A percentile compares a stretch with the other conserved stretches of the same genome.
phyloP scores from a whole-genome alignment of 306 rosid genomes.

The Malus fusca region DNA sequence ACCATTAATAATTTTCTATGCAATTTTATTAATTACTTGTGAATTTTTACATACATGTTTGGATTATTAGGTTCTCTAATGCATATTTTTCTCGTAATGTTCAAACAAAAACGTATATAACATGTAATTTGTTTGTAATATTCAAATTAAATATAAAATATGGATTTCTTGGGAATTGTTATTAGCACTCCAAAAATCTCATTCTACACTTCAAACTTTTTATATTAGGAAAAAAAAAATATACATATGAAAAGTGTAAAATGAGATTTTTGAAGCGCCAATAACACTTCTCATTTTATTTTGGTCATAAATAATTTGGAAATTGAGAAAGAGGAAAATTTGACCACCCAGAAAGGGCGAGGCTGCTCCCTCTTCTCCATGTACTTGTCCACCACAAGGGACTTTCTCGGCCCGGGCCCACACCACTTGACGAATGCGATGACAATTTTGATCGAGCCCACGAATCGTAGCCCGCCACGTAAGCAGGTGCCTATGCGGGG shows the following conservation, averaged over 20 bases:
- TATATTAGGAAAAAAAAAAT: no score
- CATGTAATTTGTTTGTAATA: no score
- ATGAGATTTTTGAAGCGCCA: no score
- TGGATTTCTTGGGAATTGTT: not conserved
- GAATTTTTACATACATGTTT: no score
- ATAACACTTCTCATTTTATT: not conserved
- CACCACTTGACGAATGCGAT: constrained; percentile 4
- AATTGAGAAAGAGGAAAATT: not conserved
- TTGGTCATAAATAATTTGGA: not conserved
- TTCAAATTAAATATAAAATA: not conserved
- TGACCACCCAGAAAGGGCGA: not conserved
- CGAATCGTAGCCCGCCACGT: constrained; percentile 22
- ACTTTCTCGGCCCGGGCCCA: not conserved
- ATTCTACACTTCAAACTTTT: no score
- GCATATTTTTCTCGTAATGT: no score
- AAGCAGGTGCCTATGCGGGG: not conserved
- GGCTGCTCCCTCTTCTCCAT: not conserved
- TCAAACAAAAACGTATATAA: no score
- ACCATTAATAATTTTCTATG: no score
- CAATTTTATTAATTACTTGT: no score
- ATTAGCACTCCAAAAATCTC: no score
- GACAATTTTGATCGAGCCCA: not conserved
- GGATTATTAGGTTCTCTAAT: no score
- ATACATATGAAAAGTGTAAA: no score
- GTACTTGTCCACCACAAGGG: not conserved